Percentiles rank a stretch among this genome's conserved stretches.
phyloP scores from a whole-genome alignment of 192 early-diverging fungal species.

The Spizellomyces sp. region DNA sequence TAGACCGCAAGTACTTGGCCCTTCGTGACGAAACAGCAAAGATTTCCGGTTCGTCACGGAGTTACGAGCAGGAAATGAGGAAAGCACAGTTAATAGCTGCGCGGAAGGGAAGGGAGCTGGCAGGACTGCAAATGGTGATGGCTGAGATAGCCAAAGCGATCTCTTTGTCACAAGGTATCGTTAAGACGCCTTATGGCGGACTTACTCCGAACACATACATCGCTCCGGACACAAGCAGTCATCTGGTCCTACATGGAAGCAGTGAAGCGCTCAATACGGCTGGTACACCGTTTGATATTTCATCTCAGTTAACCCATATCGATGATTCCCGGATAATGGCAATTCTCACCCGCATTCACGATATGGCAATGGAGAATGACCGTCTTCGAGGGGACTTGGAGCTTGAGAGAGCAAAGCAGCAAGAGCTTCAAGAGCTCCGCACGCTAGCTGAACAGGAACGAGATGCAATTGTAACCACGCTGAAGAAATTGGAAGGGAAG shows the following conservation, averaged over 20 bases:
- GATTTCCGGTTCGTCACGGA: constrained; percentile 7
- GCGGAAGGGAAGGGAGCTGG: background rate
- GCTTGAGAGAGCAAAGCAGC: constrained; percentile 6
- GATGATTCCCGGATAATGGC: constrained; percentile 5
- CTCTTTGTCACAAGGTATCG: background rate
- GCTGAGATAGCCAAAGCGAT: constrained; percentile 12
- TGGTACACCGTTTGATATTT: background rate
- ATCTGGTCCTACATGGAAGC: constrained; percentile 3
- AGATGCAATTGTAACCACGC: background rate
- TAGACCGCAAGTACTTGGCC: constrained; percentile 35
- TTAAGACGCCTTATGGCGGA: background rate
- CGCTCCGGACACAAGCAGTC: background rate
- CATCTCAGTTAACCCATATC: background rate
- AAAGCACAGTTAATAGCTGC: constrained; percentile 5
- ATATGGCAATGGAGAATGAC: constrained; percentile 22
- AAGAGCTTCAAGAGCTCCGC: constrained; percentile 18
- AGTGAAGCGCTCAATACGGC: constrained; percentile 2
- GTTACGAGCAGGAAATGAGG: constrained; percentile 23
- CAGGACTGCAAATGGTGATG: constrained; percentile 6
- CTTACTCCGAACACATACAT: background rate
- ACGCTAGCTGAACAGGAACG: constrained; percentile 3
- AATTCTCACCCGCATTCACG: constrained; percentile 18
- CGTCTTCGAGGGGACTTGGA: constrained; percentile 10
- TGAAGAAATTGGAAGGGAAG: constrained; percentile 12
- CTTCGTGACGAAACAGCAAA: constrained; percentile 30